Conservation (phyloP, 169 alveolate species). For the Cryptosporidium baileyi region DNA sequence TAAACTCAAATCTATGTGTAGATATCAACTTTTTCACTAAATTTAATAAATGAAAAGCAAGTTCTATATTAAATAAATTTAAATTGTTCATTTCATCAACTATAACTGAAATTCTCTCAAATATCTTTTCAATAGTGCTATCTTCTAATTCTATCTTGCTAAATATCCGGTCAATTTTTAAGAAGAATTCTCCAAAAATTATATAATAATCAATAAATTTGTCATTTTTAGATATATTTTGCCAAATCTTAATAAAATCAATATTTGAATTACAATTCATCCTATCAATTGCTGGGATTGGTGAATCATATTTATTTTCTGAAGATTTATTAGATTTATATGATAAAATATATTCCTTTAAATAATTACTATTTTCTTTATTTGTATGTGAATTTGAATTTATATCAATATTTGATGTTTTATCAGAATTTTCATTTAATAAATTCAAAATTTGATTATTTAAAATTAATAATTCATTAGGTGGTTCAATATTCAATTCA, state of each 20-base stretch:
- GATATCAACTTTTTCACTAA: not conserved
- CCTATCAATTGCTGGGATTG: not conserved
- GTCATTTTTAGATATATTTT: not conserved
- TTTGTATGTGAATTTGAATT: not conserved
- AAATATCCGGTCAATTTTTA: not conserved
- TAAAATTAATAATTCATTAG: not conserved
- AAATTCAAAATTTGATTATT: not conserved
- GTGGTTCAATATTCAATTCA: not conserved
- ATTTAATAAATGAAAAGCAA: not conserved
- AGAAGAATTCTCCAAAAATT: not conserved
- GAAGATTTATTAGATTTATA: no score
- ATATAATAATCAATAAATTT: slow-evolving; percentile 24
- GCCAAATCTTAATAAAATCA: slow-evolving; percentile 48
- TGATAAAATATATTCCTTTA: not conserved
- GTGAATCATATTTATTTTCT: not conserved
- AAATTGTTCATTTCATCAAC: not conserved
- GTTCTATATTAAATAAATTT: not conserved
- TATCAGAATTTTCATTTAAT: not conserved
- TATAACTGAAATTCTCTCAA: slow-evolving; percentile 7
- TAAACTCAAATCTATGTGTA: slow-evolving; percentile 14
- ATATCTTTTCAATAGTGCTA: not conserved
- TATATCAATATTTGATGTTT: no score
- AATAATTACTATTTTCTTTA: not conserved
- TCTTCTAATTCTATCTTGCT: slow-evolving; percentile 7
- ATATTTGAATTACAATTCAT: not conserved